phyloP scores from a whole-genome alignment of 805 yeast species.

The Dipodascus geniculatus region DNA sequence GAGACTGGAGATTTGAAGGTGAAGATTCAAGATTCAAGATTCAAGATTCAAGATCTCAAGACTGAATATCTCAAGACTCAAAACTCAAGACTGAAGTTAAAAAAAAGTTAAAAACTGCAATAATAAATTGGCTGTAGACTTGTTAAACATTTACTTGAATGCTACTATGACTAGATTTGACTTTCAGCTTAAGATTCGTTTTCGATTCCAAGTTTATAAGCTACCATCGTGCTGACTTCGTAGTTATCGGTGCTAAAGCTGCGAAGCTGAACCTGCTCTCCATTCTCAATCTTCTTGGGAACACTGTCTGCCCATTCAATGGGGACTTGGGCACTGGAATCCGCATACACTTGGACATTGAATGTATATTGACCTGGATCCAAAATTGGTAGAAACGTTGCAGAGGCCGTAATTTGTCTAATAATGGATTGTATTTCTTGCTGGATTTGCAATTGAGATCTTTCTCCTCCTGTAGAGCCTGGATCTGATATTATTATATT shows the following conservation, averaged over 20 bases:
- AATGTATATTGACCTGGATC: slow-evolving; percentile 53
- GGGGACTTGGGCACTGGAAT: slow-evolving; percentile 49
- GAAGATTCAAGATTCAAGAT: too few relatives aligned
- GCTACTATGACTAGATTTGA: too few relatives aligned
- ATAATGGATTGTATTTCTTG: slow-evolving; percentile 74
- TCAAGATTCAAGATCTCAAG: too few relatives aligned
- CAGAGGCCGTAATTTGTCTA: slow-evolving; percentile 80
- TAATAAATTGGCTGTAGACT: too few relatives aligned
- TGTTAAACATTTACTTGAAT: too few relatives aligned
- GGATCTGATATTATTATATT: slow-evolving; percentile 26
- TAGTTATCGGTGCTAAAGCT: slow-evolving; percentile 59
- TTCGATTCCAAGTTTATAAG: slow-evolving; percentile 31
- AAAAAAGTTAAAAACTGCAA: too few relatives aligned
- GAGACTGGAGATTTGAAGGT: too few relatives aligned
- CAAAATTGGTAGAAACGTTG: slow-evolving; percentile 71
- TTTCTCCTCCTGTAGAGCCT: slow-evolving; percentile 11
- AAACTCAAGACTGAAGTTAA: too few relatives aligned
- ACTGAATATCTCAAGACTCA: too few relatives aligned
- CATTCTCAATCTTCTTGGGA: slow-evolving; percentile 41
- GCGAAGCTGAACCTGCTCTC: slow-evolving; percentile 59
- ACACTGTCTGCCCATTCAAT: slow-evolving; percentile 79
- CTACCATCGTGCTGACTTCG: slow-evolving; percentile 61
- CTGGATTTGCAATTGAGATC: slow-evolving; percentile 41
- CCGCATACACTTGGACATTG: slow-evolving; percentile 75
- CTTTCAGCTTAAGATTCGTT: not conserved